Percentiles rank a stretch among this genome's conserved stretches.
Evolutionary conservation across 2,329 filamentous ascomycete genomes (phyloP).

Genomic region (Cercospora sp.): DNA sequence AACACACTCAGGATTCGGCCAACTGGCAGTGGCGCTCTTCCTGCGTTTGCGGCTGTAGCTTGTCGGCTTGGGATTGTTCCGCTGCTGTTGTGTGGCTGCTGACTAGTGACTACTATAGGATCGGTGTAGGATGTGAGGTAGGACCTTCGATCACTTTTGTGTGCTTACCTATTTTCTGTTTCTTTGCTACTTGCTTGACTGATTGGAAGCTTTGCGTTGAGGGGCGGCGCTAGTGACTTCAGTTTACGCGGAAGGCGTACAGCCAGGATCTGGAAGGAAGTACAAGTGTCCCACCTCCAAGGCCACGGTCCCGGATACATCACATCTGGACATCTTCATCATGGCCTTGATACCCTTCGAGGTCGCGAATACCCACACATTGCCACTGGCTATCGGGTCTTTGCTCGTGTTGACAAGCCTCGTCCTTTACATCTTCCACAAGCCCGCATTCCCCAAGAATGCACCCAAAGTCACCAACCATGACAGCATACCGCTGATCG

Average conservation of each 20-base stretch:
- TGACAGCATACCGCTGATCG: slow-evolving; percentile 46
- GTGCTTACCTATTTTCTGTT: background rate
- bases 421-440: slow-evolving; percentile 28
- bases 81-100: background rate
- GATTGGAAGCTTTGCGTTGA: background rate
- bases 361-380: background rate
- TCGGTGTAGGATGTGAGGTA: background rate
- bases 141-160: background rate
- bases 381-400: slow-evolving; percentile 17
- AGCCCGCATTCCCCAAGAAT: slow-evolving; percentile 31
- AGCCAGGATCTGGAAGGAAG: background rate
- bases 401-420: slow-evolving; percentile 23
- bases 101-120: background rate
- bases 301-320: background rate
- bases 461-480: slow-evolving; percentile 26
- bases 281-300: background rate
- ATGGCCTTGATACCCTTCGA: slow-evolving; percentile 4
- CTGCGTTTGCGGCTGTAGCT: too few species aligned
- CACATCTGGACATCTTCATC: background rate
- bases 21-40: background rate
- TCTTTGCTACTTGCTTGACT: background rate
- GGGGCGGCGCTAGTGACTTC: background rate
- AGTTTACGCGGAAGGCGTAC: background rate
- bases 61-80: background rate
- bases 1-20: background rate